Conservation (phyloP, 139 green algal genomes). For the Spirogloea muscicola region DNA sequence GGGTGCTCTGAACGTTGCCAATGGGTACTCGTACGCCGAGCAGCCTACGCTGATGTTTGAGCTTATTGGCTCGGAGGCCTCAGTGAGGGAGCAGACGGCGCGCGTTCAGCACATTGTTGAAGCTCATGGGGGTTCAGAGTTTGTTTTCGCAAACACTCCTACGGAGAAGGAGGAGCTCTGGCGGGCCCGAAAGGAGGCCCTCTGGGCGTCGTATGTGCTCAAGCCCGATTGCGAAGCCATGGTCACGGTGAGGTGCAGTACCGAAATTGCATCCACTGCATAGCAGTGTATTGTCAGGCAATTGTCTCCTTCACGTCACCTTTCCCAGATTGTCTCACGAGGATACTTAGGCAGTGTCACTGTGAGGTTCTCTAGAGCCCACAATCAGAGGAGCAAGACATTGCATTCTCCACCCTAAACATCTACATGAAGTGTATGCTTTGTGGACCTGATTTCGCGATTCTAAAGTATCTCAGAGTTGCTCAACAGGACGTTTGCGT, state of each 20-base stretch:
- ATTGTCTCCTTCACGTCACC: too few relatives aligned
- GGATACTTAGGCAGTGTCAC: too few relatives aligned
- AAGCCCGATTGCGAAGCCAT: constrained; percentile 12
- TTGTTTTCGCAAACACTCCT: constrained; percentile 14
- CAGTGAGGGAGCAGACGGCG: constrained; percentile 19
- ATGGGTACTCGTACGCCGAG: constrained; percentile 24
- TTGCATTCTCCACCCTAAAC: too few relatives aligned
- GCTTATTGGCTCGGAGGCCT: constrained; percentile 16
- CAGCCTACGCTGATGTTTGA: constrained; percentile 47
- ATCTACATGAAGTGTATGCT: too few relatives aligned
- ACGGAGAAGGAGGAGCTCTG: constrained; percentile 45
- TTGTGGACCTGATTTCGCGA: too few relatives aligned
- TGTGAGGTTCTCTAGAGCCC: too few relatives aligned
- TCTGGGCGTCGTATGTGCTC: constrained; percentile 17
- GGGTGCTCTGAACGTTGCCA: constrained; percentile 29
- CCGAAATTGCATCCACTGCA: too few relatives aligned
- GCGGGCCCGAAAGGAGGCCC: constrained; percentile 40
- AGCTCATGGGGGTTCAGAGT: constrained; percentile 5
- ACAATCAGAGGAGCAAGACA: too few relatives aligned
- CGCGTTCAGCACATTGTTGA: constrained; percentile 6
- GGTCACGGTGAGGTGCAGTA: constrained; percentile 31
- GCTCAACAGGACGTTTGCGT: constrained; percentile 48
- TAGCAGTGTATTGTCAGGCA: too few relatives aligned
- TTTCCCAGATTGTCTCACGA: too few relatives aligned
- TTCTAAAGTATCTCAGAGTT: too few relatives aligned